Conservation (phyloP, 441 rosid genomes). For the Dalechampia spathulata region DNA sequence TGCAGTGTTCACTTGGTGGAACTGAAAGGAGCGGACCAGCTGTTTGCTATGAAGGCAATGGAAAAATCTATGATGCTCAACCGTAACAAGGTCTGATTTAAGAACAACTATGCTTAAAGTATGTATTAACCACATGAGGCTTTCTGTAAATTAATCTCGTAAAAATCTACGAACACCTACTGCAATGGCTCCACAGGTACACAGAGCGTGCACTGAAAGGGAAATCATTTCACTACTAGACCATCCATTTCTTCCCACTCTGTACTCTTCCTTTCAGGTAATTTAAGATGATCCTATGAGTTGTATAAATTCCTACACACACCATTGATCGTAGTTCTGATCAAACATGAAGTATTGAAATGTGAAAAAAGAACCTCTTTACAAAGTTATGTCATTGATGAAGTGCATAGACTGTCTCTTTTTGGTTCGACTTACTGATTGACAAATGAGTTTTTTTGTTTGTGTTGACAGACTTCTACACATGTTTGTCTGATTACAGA, state of each 20-base stretch:
- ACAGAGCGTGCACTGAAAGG: conserved; percentile 86
- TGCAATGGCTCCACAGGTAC: conserved; percentile 45
- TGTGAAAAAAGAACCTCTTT: too few species aligned
- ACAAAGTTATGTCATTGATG: too few species aligned
- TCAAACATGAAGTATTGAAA: too few species aligned
- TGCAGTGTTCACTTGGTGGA: conserved; percentile 93
- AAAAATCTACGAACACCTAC: not conserved
- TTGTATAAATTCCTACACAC: too few species aligned
- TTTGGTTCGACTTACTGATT: conserved; percentile 3
- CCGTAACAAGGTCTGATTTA: conserved; percentile 85
- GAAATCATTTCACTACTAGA: conserved; percentile 82
- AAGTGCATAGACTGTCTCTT: not conserved
- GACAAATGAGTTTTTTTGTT: not conserved
- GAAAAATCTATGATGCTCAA: conserved; percentile 84
- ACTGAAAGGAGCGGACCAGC: conserved; percentile 59
- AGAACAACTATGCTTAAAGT: too few species aligned
- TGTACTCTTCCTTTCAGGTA: conserved; percentile 89
- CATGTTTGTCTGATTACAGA: conserved; percentile 97
- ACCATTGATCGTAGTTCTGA: too few species aligned
- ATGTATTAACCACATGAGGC: too few species aligned
- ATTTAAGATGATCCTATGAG: too few species aligned
- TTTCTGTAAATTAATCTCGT: too few species aligned
- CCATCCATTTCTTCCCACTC: conserved; percentile 94
- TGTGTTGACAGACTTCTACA: conserved; percentile 64
- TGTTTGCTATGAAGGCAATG: conserved; percentile 98